phyloP scores from a whole-genome alignment of 805 yeast species.

The Komagataella kurtzmanii region DNA sequence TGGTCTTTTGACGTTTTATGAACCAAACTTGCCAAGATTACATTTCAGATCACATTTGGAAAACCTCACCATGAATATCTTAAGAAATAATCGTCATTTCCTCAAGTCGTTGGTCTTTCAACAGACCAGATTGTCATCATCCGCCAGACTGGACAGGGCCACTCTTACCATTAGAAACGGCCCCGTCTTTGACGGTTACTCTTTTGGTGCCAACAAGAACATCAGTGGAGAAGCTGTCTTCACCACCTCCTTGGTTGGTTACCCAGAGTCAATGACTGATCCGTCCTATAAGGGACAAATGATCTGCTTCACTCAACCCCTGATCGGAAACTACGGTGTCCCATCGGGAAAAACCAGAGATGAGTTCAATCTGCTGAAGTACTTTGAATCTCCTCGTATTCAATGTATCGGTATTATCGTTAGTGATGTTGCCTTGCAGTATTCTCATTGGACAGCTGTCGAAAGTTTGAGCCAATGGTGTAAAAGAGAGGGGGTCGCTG shows the following conservation, averaged over 20 bases:
- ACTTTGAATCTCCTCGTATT: conserved; percentile 81
- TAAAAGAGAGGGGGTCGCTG: conserved; percentile 90
- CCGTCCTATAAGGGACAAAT: conserved; percentile 97
- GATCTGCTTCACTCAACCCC: conserved; percentile 90
- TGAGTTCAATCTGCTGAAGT: conserved; percentile 72
- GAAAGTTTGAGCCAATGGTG: conserved; percentile 95
- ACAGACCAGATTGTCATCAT: conserved; percentile 9
- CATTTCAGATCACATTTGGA: conserved; percentile 40
- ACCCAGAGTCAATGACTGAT: conserved; percentile 98
- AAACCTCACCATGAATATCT: conserved; percentile 14
- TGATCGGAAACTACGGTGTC: conserved; percentile 97
- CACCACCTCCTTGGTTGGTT: conserved; percentile 95
- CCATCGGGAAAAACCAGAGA: conserved; percentile 78
- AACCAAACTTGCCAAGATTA: conserved; percentile 30
- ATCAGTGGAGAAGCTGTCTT: conserved; percentile 96
- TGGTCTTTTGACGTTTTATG: conserved; percentile 3
- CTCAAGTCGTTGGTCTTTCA: not conserved
- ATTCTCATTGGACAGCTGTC: conserved; percentile 99
- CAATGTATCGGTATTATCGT: conserved; percentile 96
- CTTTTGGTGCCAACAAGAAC: conserved; percentile 91
- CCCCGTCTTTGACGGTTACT: conserved; percentile 83
- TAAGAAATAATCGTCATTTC: conserved; percentile 1
- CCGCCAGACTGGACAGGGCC: conserved; percentile 53
- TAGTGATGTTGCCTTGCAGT: conserved; percentile 86
- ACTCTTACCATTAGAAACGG: conserved; percentile 87